Conservation (phyloP, 768 basidiomycete genomes). For the Melanogaster broomeanus region DNA sequence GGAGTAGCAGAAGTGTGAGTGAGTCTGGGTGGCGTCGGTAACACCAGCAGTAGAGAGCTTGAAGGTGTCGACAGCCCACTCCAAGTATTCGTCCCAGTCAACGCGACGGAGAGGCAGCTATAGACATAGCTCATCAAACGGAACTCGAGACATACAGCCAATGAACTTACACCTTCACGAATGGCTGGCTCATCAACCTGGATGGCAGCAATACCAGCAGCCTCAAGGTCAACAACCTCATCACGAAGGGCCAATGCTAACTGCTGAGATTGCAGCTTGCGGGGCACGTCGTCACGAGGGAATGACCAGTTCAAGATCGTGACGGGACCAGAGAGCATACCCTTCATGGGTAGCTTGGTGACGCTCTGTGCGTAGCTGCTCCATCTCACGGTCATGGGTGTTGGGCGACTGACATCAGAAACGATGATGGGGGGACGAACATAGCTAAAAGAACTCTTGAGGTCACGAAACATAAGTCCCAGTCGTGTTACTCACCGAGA, state of each 20-base stretch:
- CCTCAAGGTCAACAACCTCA: constrained; percentile 96
- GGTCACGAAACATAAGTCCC: constrained; percentile 5
- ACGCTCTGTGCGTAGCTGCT: constrained; percentile 94
- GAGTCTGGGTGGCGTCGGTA: constrained; percentile 89
- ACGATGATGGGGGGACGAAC: constrained; percentile 99
- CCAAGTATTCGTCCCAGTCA: constrained; percentile 96
- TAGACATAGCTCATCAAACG: constrained; percentile 8
- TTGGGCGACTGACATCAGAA: constrained; percentile 92
- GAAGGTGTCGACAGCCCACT: constrained; percentile 99
- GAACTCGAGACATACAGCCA: not conserved
- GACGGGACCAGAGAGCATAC: constrained; percentile 98
- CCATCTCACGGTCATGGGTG: constrained; percentile 96
- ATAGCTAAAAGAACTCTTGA: constrained; percentile 52
- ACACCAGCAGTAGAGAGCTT: constrained; percentile 97
- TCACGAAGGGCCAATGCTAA: constrained; percentile 97
- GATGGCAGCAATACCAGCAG: constrained; percentile 95
- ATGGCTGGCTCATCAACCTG: constrained; percentile 99
- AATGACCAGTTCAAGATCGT: constrained; percentile 99
- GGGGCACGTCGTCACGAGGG: constrained; percentile 97
- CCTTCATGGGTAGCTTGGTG: constrained; percentile 96
- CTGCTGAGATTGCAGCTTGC: constrained; percentile 97
- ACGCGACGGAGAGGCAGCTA: constrained; percentile 91
- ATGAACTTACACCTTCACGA: constrained; percentile 84
- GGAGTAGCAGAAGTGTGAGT: constrained; percentile 99
- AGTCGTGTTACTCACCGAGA: constrained; percentile 65